Evolutionary conservation across 1,284 basidiomycete species (phyloP), one percentile per base, ranked within the genome.

Genomic region (Ganoderma sp.): DNA sequence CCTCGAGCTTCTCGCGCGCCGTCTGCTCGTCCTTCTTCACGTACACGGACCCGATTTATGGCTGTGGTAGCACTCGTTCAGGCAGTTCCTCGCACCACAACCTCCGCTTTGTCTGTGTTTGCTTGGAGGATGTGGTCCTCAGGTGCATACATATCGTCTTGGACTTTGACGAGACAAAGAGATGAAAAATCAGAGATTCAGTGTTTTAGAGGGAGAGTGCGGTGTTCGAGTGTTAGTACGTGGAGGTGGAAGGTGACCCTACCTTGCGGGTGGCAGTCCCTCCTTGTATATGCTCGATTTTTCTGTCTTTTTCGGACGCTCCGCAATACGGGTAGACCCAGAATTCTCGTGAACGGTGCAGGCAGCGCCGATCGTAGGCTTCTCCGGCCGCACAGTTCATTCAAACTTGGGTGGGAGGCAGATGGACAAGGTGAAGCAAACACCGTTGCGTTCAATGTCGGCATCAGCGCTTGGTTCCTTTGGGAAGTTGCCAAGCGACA

Each of bases 11-110:
- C 73, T 85, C 80, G 45, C 77, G 78, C 7, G 83, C 84, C 61
- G 78, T 79, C 7, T 81, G 76, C 68, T 85, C 84, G 22, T 84
- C 79, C 65, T 82, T 81, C 25, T 80, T 74, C 52, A 81, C 73
- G 39, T 80, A 76, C 64, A 84, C 78, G 12, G 82, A 82, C 0
- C 82, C 81, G 6, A 84, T 68, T 2, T 77, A 34, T 75, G 72
- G 48, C 66, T 70, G 19, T 59, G 50, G 66, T 78, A 79, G 39
- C 71, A 63, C 37, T 77, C 73, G 56, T 69, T 64, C 74, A 76
- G 75, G 69, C 73, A 79, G 12, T 60, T 45, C 37, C 5, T 28
- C 25, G 25, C 78, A 78, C 78, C 78, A 79, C 41, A 62, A 34
- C 32, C 45, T 63, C n/a, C 60, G 48, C 57, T 22, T 52, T 19